Conservation (phyloP, 176 grass and related monocot genomes). For the Zoysia pacifica region DNA sequence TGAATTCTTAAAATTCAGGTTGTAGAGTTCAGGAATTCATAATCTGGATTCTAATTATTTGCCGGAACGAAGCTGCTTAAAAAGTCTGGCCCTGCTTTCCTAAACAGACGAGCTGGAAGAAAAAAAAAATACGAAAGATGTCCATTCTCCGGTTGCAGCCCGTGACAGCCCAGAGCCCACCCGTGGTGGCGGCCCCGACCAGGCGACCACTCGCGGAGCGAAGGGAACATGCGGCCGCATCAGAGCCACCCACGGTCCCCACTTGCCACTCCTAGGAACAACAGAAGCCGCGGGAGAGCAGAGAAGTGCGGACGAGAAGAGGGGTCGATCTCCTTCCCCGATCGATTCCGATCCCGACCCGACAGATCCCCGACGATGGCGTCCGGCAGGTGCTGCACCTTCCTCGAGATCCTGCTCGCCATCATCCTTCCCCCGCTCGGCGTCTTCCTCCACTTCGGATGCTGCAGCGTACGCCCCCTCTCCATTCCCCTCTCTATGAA, state of each 20-base stretch:
- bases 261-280: no score
- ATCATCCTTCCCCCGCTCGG: conserved; percentile 85
- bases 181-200: no score
- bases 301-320: not conserved
- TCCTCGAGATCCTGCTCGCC: conserved; percentile 88
- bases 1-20: no score
- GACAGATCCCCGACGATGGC: conserved; percentile 36
- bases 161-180: not conserved
- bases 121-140: not conserved
- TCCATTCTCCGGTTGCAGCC: not conserved
- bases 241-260: not conserved
- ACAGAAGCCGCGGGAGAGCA: not conserved
- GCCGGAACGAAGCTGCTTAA: no score
- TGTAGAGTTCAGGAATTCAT: no score
- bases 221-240: not conserved
- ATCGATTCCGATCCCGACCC: not conserved
- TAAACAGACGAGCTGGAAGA: no score
- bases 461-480: conserved; percentile 61
- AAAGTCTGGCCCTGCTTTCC: no score
- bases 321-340: not conserved
- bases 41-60: no score
- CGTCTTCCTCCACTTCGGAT: conserved; percentile 82
- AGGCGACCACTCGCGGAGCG: not conserved
- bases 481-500: not conserved
- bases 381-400: conserved; percentile 58